Base-by-base conservation (phyloP, 192 early-diverging fungal genomes). In the Martensiomyces pterosporus region DNA sequence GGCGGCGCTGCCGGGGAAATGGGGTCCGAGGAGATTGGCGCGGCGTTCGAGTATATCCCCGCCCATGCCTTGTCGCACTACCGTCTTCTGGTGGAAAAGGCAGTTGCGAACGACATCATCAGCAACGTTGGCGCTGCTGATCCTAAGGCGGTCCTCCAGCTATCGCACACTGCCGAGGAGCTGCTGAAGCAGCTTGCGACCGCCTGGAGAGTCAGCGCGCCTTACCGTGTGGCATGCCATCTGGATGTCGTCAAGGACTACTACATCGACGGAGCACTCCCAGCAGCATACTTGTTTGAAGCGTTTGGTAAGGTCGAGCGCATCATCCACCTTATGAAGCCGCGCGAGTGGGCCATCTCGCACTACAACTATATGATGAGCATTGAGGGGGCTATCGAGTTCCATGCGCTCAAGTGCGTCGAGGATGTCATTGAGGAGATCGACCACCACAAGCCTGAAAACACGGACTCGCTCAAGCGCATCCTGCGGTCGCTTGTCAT, bases 31-130 rank as follows among this genome's bases (percentile, higher is more conserved):
- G 62, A 60, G 9, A 53, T 70, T n/a, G 52, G 60, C 0, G 39
- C 58, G 5, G 58, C 66, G 18, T 76, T 76, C 18, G 66, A 70
- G 47, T 76, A 69, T 26, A 70, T 76, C 15, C 73, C 73, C 5
- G 27, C 65, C 7, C 44, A 64, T 18, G 66, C 73, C 4, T 41
- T 57, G 7, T 18, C 32, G 6, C 60, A 67, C 35, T 76, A 65
- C 24, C 45, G 57, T 15, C 40, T 29, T 25, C 38, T 76, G 29
- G 52, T 70, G 13, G 45, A 64, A 9, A 42, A 25, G 23, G 65
- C 73, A 1, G 47, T 76, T 36, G 51, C 25, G 17, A 45, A 61
- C 34, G 73, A 76, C 26, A 57, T 76, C 39, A 57, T 76, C 24
- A 35, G 37, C 15, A 24, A 33, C 2, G 21, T 46, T 2, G 33